Conservation (phyloP, 768 basidiomycete species). For the Pluteus cervinus region DNA sequence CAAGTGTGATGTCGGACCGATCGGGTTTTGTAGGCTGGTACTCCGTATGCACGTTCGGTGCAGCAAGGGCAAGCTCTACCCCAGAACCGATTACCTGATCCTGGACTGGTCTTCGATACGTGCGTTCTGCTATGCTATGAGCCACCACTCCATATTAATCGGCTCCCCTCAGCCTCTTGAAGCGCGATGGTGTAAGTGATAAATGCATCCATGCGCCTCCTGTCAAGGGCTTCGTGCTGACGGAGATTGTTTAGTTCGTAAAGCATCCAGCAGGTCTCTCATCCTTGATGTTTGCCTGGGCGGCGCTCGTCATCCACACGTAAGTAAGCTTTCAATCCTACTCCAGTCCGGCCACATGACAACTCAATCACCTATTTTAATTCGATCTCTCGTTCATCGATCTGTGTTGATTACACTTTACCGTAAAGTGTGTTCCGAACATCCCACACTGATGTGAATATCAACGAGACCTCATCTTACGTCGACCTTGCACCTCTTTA, state of each 20-base stretch:
- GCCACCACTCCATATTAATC: constrained; percentile 6
- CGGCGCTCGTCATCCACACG: constrained; percentile 78
- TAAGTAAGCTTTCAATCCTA: too few species aligned
- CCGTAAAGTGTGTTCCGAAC: constrained; percentile 89
- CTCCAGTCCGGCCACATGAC: not conserved
- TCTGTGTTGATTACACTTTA: too few species aligned
- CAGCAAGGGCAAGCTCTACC: constrained; percentile 64
- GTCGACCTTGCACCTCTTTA: constrained; percentile 83
- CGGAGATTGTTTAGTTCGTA: constrained; percentile 43
- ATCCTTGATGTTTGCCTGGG: constrained; percentile 76
- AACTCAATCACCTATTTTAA: too few species aligned
- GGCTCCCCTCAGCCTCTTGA: constrained; percentile 57
- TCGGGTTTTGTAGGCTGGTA: constrained; percentile 56
- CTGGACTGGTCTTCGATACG: constrained; percentile 78
- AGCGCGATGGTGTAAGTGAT: constrained; percentile 59
- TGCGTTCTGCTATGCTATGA: constrained; percentile 19
- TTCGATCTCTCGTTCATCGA: constrained; percentile 23
- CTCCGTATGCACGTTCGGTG: constrained; percentile 80
- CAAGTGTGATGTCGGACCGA: too few species aligned
- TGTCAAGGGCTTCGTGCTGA: too few species aligned
- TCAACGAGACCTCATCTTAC: constrained; percentile 85
- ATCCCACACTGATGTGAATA: constrained; percentile 52
- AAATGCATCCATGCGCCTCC: too few species aligned
- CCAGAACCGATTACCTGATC: constrained; percentile 64
- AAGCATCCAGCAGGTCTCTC: constrained; percentile 78